phyloP scores from a whole-genome alignment of 805 yeast genomes.

The Barnettozyma sucrosica region DNA sequence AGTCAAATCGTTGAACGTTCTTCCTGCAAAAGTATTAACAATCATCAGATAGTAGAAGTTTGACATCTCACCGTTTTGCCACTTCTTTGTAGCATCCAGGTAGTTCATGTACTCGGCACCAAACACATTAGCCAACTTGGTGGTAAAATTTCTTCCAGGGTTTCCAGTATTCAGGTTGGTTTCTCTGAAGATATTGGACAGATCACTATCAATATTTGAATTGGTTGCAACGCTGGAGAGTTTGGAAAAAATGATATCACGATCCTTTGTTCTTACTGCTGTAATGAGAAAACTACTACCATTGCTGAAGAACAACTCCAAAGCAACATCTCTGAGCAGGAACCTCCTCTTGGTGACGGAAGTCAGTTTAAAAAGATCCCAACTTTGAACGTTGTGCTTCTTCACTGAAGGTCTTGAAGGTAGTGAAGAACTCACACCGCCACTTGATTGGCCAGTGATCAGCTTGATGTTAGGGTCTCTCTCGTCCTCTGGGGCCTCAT shows the following conservation, averaged over 20 bases:
- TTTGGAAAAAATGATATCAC: slow-evolving; percentile 52
- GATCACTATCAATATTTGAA: slow-evolving; percentile 46
- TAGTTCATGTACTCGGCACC: slow-evolving; percentile 30
- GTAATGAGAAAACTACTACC: slow-evolving; percentile 70
- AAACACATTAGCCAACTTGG: slow-evolving; percentile 42
- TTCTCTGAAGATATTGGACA: slow-evolving; percentile 46
- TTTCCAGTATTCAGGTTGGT: slow-evolving; percentile 32
- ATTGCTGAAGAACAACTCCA: slow-evolving; percentile 69
- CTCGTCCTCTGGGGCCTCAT: slow-evolving; percentile 54
- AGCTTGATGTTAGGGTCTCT: slow-evolving; percentile 67
- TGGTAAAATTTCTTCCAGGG: slow-evolving; percentile 32
- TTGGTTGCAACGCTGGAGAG: slow-evolving; percentile 45
- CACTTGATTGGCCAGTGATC: slow-evolving; percentile 44
- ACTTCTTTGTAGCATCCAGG: slow-evolving; percentile 53
- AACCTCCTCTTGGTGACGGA: slow-evolving; percentile 72
- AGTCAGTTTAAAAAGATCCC: slow-evolving; percentile 56
- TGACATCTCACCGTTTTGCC: slow-evolving; percentile 76
- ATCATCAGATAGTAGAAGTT: slow-evolving; percentile 79
- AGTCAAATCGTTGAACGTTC: slow-evolving; percentile 83
- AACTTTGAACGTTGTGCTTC: slow-evolving; percentile 46
- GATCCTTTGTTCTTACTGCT: slow-evolving; percentile 42
- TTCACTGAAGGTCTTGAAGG: slow-evolving; percentile 9
- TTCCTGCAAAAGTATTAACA: slow-evolving; percentile 77
- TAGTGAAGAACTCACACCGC: background rate
- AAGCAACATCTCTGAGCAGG: slow-evolving; percentile 70